Base-by-base conservation (phyloP, 2,329 filamentous ascomycete genomes). In the Fusarium verticillioides region DNA sequence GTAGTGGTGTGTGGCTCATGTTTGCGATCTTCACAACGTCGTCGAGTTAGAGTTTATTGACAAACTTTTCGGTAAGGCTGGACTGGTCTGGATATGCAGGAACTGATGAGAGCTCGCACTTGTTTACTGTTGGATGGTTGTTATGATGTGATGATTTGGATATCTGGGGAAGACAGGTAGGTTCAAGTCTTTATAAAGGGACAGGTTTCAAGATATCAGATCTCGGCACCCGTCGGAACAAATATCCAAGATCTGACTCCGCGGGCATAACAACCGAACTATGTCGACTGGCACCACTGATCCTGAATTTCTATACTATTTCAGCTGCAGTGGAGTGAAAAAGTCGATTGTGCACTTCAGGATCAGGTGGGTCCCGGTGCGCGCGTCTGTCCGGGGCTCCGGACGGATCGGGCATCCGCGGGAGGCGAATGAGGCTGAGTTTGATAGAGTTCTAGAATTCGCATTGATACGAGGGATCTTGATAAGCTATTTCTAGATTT, bases 1-100 rank as follows among this genome's bases (percentile, higher is more conserved):
- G 76, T 36, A 77, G 32, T 7, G 53, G 61, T 36, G 54, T 21
- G 47, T 72, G 63, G 30, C 62, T 43, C 46, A 66, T 60, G 30
- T 65, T 56, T 66, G 46, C 54, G 19, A 52, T 43, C 8, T 46
- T 57, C 11, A 40, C 26, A 30, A 19, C 11, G 15, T 37, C 10
- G 30, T 39, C 32, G 37, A 49, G 37, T 47, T 28, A 23, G 36
- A 23, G 39, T 42, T 37, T 37, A 37, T 37, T 40, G 21, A 46
- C 9, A 42, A 39, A 40, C 26, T 32, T 28, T 23, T 60, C 60
- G 42, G 42, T n/a, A 26, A 18, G 26, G 16, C 26, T 21, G 19
- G 44, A 18, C 44, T 28, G 9, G 19, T 16, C 23, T 28, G n/a
- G 5, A 43, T 53, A 56, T 56, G 11, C 18, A 54, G 6, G 7